Conservation (phyloP, 140 eudicot species). For the Oenanthe javanica region DNA sequence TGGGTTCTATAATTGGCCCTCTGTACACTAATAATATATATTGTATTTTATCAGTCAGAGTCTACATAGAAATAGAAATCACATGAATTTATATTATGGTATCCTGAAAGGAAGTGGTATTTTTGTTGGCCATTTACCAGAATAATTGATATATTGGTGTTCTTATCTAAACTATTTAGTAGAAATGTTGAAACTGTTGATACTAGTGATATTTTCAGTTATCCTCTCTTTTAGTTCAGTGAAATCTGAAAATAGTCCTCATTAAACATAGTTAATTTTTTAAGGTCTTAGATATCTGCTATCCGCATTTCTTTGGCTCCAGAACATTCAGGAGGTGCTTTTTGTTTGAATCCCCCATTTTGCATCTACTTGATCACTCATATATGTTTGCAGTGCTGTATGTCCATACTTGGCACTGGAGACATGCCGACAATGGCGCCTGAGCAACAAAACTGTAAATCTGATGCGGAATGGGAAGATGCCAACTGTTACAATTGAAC, state of each 20-base stretch:
- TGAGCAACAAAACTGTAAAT: constrained; percentile 88
- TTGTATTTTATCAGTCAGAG: not conserved
- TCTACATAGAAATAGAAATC: not conserved
- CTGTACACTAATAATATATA: not conserved
- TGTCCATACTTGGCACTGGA: constrained; percentile 98
- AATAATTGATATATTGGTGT: not conserved
- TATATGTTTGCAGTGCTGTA: constrained; percentile 55
- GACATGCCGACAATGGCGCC: constrained; percentile 98
- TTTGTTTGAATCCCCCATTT: not conserved
- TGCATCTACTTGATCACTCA: not conserved
- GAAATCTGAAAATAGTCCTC: not conserved
- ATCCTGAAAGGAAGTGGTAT: not conserved
- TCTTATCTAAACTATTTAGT: not conserved
- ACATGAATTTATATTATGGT: not conserved
- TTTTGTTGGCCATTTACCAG: not conserved
- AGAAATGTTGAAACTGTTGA: not conserved
- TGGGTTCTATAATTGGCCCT: not conserved
- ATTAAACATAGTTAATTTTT: not conserved
- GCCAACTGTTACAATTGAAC: constrained; percentile 97
- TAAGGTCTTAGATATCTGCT: not conserved
- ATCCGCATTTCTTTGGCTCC: not conserved
- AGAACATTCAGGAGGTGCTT: not conserved
- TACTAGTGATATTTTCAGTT: not conserved
- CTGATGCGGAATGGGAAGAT: constrained; percentile 96
- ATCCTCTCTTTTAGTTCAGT: not conserved